Percentiles rank a stretch among this genome's conserved stretches.
phyloP scores from a whole-genome alignment of 352 stramenopile genomes.

The Phytophthora sansomeana region DNA sequence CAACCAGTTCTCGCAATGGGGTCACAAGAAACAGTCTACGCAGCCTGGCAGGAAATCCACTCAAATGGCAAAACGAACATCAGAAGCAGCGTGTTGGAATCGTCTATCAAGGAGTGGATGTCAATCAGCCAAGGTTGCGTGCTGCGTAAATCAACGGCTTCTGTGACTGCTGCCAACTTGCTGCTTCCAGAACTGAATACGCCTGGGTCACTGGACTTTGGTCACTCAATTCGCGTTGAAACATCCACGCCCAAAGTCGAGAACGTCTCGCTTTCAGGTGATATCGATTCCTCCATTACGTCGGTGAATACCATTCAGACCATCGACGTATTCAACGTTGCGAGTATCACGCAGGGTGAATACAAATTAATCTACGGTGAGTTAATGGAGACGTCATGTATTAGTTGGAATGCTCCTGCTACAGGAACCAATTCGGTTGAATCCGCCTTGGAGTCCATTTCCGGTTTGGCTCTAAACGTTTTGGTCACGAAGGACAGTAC shows the following conservation, averaged over 20 bases:
- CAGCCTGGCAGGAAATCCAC: constrained; percentile 59
- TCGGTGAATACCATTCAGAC: constrained; percentile 54
- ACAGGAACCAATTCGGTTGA: constrained; percentile 44
- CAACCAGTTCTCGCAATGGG: constrained; percentile 35
- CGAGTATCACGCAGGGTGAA: constrained; percentile 54
- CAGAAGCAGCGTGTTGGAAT: constrained; percentile 33
- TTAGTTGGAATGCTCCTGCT: constrained; percentile 60
- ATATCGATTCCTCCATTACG: constrained; percentile 44
- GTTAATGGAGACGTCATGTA: constrained; percentile 45
- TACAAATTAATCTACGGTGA: constrained; percentile 65
- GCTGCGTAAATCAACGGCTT: constrained; percentile 43
- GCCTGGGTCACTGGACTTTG: constrained; percentile 60
- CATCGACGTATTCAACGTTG: constrained; percentile 63
- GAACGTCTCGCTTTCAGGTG: constrained; percentile 45
- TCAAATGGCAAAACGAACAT: constrained; percentile 45
- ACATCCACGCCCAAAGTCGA: constrained; percentile 49
- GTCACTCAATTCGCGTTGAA: constrained; percentile 60
- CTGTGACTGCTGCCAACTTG: constrained; percentile 47
- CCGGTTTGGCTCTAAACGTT: constrained; percentile 46
- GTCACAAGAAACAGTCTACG: constrained; percentile 29
- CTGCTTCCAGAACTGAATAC: constrained; percentile 59
- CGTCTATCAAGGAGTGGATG: constrained; percentile 46
- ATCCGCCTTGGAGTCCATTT: constrained; percentile 51
- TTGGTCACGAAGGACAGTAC: constrained; percentile 43
- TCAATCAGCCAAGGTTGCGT: constrained; percentile 61